Base-by-base conservation (phyloP, 257 asterid genomes). In the Petrea volubilis region DNA sequence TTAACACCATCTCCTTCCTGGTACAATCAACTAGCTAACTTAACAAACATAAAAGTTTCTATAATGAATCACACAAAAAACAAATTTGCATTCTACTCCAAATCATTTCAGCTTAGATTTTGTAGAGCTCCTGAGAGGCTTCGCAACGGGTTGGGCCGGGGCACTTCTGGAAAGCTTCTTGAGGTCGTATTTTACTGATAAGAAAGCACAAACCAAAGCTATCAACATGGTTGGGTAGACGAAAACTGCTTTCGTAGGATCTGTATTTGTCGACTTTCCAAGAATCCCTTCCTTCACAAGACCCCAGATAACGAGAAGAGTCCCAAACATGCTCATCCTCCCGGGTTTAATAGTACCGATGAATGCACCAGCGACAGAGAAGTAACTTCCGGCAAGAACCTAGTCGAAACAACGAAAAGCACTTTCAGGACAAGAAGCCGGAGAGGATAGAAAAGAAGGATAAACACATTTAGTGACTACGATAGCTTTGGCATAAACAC, bases 331-430 rank as follows among this genome's bases (percentile, higher is more conserved):
- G 82, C 97, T 92, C 99, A 92, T 95, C 80, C 99, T 88, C 57
- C 99, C 99, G 0, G 96, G 93, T 72, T 88, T 90, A 46, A 95
- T 17, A 23, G 92, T 44, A 44, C 98, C 97, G 41, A 95, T 79
- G 1, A 95, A 82, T 6, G 96, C 78, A 72, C 99, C 99, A 64
- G 99, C 97, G 55, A 90, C 98, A 9, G 91, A 74, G 79, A 95
- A 95, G 83, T 95, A 95, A 85, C 99, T 95, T 77, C 99, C 99
- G 3, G 97, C 97, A 78, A 95, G 96, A 87, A 95, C 97, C 99
- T 94, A 81, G 40, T 60, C 51, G 63, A 72, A 68, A 24, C 40
- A 21, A 31, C 66, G 31, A 3, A 9, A 34, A 21, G 31, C 20
- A 50, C n/a, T 51, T 38, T 57, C 28, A 56, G 24, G 61, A 4